Conservation (phyloP, 2,329 filamentous ascomycete species). For the Neurospora sp. region DNA sequence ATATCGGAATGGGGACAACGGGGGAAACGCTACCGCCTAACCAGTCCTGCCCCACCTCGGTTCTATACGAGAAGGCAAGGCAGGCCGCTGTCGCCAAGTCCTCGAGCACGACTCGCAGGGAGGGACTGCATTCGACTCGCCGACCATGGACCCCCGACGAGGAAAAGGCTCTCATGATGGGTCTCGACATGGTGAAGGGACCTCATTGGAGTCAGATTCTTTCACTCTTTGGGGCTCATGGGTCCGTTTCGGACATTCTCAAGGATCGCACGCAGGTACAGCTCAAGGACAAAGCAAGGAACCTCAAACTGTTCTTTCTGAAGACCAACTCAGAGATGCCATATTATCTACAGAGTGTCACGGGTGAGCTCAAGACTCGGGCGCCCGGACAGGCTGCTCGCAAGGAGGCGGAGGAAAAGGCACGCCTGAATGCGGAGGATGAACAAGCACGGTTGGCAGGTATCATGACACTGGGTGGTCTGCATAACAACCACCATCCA, state of each 20-base stretch:
- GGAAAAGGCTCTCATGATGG: constrained; percentile 81
- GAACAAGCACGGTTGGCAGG: constrained; percentile 50
- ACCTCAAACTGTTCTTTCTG: constrained; percentile 82
- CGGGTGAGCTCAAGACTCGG: constrained; percentile 78
- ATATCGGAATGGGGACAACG: constrained; percentile 17
- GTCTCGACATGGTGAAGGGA: constrained; percentile 78
- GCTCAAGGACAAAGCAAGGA: constrained; percentile 83
- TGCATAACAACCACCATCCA: constrained; percentile 31
- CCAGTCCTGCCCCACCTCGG: constrained; percentile 43
- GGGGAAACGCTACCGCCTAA: constrained; percentile 40
- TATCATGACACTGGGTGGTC: constrained; percentile 44
- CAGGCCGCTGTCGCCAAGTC: constrained; percentile 49
- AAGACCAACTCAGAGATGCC: constrained; percentile 89
- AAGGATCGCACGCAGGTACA: constrained; percentile 88
- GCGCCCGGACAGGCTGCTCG: constrained; percentile 65
- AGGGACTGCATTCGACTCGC: constrained; percentile 51
- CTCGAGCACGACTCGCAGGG: constrained; percentile 42
- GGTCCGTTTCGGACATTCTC: constrained; percentile 70
- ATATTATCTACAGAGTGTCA: constrained; percentile 77
- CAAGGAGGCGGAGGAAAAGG: constrained; percentile 57
- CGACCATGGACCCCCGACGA: constrained; percentile 84
- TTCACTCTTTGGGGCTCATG: constrained; percentile 69
- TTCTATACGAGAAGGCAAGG: constrained; percentile 47
- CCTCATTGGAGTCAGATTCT: constrained; percentile 92
- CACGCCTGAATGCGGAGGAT: constrained; percentile 47